Percentiles rank a stretch among this genome's conserved stretches.
These are phyloP conservation scores for Penicillium cosmopolitanum DNA, from an alignment of 495 filamentous ascomycete genomes.

Conservation along the genomic window DNA sequence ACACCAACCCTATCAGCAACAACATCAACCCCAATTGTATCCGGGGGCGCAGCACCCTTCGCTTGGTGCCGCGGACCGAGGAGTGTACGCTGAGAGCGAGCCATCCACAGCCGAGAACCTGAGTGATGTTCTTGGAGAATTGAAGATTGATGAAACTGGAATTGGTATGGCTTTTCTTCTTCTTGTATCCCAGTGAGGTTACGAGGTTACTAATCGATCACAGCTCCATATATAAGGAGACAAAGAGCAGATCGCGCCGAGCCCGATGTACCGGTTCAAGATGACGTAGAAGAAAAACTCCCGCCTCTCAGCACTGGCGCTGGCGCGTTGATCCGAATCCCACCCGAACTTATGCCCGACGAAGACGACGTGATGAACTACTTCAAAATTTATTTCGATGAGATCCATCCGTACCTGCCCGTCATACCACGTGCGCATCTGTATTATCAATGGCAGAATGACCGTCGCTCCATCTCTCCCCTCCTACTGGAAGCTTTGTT, in stretches of 20 bases:
- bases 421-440: conserved; percentile 84
- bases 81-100: conserved; percentile 54
- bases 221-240: conserved; percentile 84
- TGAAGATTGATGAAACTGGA: conserved; percentile 85
- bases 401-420: conserved; percentile 96
- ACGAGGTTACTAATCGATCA: conserved; percentile 19
- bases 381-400: conserved; percentile 89
- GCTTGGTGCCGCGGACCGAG: conserved; percentile 44
- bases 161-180: conserved; percentile 66
- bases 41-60: conserved; percentile 57
- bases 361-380: conserved; percentile 82
- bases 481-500: conserved; percentile 95
- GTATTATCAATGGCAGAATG: conserved; percentile 90
- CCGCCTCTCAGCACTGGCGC: conserved; percentile 68
- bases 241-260: conserved; percentile 67
- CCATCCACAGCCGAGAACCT: conserved; percentile 71
- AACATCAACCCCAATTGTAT: conserved; percentile 42
- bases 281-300: conserved; percentile 72
- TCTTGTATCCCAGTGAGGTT: neutral
- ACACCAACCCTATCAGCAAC: conserved; percentile 49
- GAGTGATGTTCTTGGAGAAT: conserved; percentile 78
- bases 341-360: conserved; percentile 89
- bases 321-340: conserved; percentile 82
- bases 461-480: conserved; percentile 85
- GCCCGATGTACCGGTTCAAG: conserved; percentile 72